phyloP scores from a whole-genome alignment of 1,139 yeast genomes.

The Candida sp. region DNA sequence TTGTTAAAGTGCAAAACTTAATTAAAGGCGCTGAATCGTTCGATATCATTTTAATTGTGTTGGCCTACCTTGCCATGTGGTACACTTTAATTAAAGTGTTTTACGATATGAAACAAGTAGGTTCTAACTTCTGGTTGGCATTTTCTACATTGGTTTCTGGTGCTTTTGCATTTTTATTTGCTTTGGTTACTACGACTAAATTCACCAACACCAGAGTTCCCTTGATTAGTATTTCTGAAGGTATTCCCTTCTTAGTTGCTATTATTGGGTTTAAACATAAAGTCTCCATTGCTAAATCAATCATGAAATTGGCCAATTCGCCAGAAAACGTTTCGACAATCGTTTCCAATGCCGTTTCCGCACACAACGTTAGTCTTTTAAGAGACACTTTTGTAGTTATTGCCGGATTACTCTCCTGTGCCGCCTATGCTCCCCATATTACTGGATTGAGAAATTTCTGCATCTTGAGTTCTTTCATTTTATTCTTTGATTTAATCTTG shows the following conservation, averaged over 20 bases:
- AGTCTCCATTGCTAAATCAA: conserved; percentile 67
- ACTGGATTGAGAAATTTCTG: conserved; percentile 85
- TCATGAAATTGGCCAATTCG: conserved; percentile 39
- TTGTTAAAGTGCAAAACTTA: conserved; percentile 47
- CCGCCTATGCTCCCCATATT: conserved; percentile 67
- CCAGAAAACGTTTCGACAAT: conserved; percentile 41
- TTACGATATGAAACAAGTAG: conserved; percentile 73
- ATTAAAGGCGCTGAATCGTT: conserved; percentile 81
- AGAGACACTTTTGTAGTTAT: conserved; percentile 81
- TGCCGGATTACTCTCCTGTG: conserved; percentile 64
- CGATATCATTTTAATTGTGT: conserved; percentile 75
- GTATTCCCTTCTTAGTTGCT: conserved; percentile 90
- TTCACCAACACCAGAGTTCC: conserved; percentile 58
- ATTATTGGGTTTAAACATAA: conserved; percentile 93
- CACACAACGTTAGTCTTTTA: conserved; percentile 67
- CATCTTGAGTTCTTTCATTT: conserved; percentile 68
- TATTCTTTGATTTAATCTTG: conserved; percentile 70
- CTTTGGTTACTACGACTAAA: conserved; percentile 65
- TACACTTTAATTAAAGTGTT: conserved; percentile 79
- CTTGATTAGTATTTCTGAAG: conserved; percentile 79
- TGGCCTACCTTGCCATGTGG: conserved; percentile 90
- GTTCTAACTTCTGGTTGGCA: conserved; percentile 89
- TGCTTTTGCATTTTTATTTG: conserved; percentile 82
- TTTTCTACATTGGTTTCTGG: conserved; percentile 80
- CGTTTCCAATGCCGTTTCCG: conserved; percentile 58